Evolutionary conservation across 2,329 filamentous ascomycete genomes (phyloP), one percentile per base, ranked within the genome.

Genomic region (Fusarium lateritium): DNA sequence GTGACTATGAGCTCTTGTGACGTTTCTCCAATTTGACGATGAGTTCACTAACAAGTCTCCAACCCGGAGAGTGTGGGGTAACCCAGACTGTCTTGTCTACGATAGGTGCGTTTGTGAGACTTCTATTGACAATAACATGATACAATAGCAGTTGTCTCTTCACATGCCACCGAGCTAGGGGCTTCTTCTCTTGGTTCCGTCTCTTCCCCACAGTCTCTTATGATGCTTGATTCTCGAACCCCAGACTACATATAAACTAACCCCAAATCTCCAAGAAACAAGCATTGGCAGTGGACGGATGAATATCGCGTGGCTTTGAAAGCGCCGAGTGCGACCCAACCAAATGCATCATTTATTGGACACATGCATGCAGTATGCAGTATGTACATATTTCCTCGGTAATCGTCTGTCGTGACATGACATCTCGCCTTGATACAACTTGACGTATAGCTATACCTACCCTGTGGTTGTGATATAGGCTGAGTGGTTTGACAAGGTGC

Each of bases 251-350:
- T 26, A 17, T 26, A 19, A 49, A 21, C 24, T 28, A 46, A 53
- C 19, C 24, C 52, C n/a, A 50, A 43, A 54, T 58, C 36, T 50
- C 38, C 47, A 33, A 34, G 43, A 52, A n/a, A 5, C 46, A 69
- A 22, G 51, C 31, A 46, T 50, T 47, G 42, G 49, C 21, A 70
- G 33, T 59, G 65, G 65, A 62, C 65, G 60, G 65, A 66, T 69
- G 43, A 55, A 67, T 51, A 67, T 38, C 33, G 31, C 17, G 39
- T 56, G 43, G 49, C 66, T 61, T 62, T 42, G 14, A 46, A 69
- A 63, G 42, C 40, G 57, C 56, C 67, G 66, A 70, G 50, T 63
- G 54, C 31, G 28, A 59, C 53, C 17, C 62, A 62, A 38, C 45
- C 54, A 39, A 19, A 39, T 39, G 38, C 39, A 42, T 21, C 19